Conservation (phyloP, 495 filamentous ascomycete genomes). For the Trichoderma virens region DNA sequence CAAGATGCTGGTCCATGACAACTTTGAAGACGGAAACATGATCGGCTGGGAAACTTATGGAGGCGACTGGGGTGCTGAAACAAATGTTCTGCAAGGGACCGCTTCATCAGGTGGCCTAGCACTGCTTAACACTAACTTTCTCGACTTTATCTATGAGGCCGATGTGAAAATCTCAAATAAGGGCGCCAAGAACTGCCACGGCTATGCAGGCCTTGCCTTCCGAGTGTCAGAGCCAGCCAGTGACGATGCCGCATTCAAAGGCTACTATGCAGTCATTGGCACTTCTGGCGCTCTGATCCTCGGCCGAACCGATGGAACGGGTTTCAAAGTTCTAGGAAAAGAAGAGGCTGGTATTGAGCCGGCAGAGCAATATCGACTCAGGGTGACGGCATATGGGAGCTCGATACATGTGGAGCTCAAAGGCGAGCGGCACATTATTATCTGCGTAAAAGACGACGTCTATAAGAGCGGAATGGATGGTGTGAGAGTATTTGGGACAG, state of each 20-base stretch:
- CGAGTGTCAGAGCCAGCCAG: slow-evolving; percentile 1
- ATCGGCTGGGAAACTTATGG: slow-evolving; percentile 23
- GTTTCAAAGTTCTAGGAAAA: not conserved
- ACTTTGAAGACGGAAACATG: slow-evolving; percentile 26
- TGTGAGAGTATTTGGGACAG: not conserved
- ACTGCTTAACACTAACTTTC: slow-evolving; percentile 27
- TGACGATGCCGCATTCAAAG: slow-evolving; percentile 11
- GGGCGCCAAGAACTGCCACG: not conserved
- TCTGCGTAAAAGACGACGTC: not conserved
- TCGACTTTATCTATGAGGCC: slow-evolving; percentile 21
- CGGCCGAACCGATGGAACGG: slow-evolving; percentile 14
- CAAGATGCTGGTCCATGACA: slow-evolving; percentile 33
- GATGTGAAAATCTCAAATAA: slow-evolving; percentile 13
- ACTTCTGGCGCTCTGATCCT: slow-evolving; percentile 14
- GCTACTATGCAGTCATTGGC: slow-evolving; percentile 18
- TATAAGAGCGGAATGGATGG: not conserved
- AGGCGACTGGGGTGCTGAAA: slow-evolving; percentile 14
- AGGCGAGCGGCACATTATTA: not conserved
- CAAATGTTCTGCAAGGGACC: slow-evolving; percentile 13
- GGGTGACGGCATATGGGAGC: not conserved
- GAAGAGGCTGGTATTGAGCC: not conserved
- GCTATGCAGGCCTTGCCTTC: not conserved
- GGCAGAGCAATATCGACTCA: not conserved
- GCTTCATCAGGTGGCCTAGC: slow-evolving; percentile 15
- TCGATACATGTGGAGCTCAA: not conserved